Conservation (phyloP, 768 basidiomycete species). For the Panaeolus cyanescens region DNA sequence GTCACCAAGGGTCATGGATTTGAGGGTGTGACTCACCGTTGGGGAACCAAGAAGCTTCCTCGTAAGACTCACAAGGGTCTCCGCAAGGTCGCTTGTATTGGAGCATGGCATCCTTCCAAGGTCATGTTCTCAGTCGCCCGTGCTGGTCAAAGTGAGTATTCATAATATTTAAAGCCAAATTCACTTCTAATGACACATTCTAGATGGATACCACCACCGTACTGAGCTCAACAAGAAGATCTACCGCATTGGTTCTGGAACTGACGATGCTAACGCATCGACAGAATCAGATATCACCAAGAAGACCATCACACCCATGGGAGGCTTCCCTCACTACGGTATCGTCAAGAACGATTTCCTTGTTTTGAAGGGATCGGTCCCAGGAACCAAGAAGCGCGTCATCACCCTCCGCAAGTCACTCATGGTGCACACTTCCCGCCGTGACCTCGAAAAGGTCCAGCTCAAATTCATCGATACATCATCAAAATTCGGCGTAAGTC, state of each 20-base stretch:
- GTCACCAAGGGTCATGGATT: slow-evolving; percentile 99
- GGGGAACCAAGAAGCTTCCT: slow-evolving; percentile 99
- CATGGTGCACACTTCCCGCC: slow-evolving; percentile 93
- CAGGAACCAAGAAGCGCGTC: slow-evolving; percentile 97
- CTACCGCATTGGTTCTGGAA: slow-evolving; percentile 87
- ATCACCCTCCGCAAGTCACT: slow-evolving; percentile 97
- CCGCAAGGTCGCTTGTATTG: slow-evolving; percentile 98
- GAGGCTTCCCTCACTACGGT: slow-evolving; percentile 99
- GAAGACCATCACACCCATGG: slow-evolving; percentile 94
- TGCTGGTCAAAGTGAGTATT: slow-evolving; percentile 93
- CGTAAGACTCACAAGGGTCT: slow-evolving; percentile 99
- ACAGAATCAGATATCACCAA: slow-evolving; percentile 94
- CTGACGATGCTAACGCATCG: slow-evolving; percentile 81
- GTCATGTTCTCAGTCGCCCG: slow-evolving; percentile 99
- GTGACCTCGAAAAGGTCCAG: slow-evolving; percentile 96
- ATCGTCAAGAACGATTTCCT: slow-evolving; percentile 98
- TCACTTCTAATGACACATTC: slow-evolving; percentile 8
- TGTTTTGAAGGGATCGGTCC: slow-evolving; percentile 93
- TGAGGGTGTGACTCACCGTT: slow-evolving; percentile 99
- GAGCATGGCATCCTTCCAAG: slow-evolving; percentile 98
- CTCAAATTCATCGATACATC: slow-evolving; percentile 99
- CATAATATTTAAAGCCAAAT: not conserved
- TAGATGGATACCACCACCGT: slow-evolving; percentile 95
- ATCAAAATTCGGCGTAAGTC: slow-evolving; percentile 91
- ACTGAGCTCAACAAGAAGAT: slow-evolving; percentile 99